These are phyloP conservation scores for Kuraishia borneana DNA, from an alignment of 805 yeast genomes.

Conservation along the genomic window DNA sequence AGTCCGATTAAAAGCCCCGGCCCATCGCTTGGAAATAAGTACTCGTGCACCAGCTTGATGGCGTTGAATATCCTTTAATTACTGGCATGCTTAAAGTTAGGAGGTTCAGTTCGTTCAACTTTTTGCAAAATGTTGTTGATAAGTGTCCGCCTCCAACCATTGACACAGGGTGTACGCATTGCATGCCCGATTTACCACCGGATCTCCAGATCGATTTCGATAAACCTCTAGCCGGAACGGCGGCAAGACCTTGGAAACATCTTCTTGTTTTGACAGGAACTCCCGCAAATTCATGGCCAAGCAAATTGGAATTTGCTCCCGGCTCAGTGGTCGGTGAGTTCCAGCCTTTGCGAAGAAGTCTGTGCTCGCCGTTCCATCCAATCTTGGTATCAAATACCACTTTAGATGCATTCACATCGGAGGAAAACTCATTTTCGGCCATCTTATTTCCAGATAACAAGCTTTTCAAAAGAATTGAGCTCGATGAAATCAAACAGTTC, in stretches of 20 bases:
- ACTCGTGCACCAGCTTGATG: too few relatives aligned
- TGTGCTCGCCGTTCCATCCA: constrained; percentile 32
- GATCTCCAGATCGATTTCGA: constrained; percentile 28
- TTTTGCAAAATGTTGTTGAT: too few relatives aligned
- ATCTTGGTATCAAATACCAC: constrained; percentile 37
- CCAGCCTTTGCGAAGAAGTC: constrained; percentile 18
- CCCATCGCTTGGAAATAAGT: too few relatives aligned
- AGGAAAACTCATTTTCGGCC: constrained; percentile 16
- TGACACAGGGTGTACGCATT: constrained; percentile 56
- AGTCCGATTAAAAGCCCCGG: constrained; percentile 46
- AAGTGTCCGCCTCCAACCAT: constrained; percentile 38
- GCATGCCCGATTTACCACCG: constrained; percentile 33
- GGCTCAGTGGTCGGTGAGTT: constrained; percentile 31
- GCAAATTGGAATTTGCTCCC: constrained; percentile 37
- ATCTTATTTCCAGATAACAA: constrained; percentile 45
- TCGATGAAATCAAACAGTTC: constrained; percentile 19
- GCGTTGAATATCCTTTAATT: too few relatives aligned
- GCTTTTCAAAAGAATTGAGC: constrained; percentile 9
- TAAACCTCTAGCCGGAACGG: constrained; percentile 33
- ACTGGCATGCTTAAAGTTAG: too few relatives aligned
- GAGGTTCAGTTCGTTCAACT: too few relatives aligned
- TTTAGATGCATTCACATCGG: constrained; percentile 8
- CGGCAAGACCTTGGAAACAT: constrained; percentile 43
- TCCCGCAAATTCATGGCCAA: constrained; percentile 32
- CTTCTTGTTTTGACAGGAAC: constrained; percentile 37